Evolutionary conservation across 2,329 filamentous ascomycete species (phyloP).

Genomic region (Microcera coccophila): DNA sequence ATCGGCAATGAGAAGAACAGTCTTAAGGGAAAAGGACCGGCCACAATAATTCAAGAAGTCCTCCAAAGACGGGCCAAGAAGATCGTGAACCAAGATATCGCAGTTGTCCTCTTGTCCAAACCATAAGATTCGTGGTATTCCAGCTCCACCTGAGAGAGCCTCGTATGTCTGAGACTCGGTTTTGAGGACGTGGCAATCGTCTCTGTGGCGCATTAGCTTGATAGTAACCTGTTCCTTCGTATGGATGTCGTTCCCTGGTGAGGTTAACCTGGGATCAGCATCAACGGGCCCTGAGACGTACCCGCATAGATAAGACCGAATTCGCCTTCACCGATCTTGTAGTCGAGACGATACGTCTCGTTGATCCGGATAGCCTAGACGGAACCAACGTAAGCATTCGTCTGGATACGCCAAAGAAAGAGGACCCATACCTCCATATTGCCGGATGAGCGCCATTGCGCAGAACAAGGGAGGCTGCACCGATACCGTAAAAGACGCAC

Average conservation of each 20-base stretch:
- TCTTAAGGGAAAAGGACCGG: conserved; percentile 21
- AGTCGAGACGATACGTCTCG: conserved; percentile 16
- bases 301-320: conserved; percentile 20
- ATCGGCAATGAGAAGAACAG: conserved; percentile 20
- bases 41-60: conserved; percentile 48
- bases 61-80: conserved; percentile 60
- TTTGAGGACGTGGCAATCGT: conserved; percentile 6
- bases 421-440: neutral
- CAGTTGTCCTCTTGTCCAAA: conserved; percentile 18
- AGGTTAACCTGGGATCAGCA: conserved; percentile 1
- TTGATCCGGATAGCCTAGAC: conserved; percentile 16
- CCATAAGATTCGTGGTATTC: conserved; percentile 21
- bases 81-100: conserved; percentile 21
- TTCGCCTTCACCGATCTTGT: conserved; percentile 18
- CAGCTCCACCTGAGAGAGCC: conserved; percentile 12
- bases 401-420: neutral
- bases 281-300: conserved; percentile 2
- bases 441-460: neutral
- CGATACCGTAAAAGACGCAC: too few species aligned
- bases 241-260: conserved; percentile 16
- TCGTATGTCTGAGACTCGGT: conserved; percentile 15
- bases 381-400: neutral
- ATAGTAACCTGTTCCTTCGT: conserved; percentile 35
- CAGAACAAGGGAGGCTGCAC: neutral
- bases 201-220: conserved; percentile 14